Evolutionary conservation across 768 basidiomycete genomes (phyloP).

Genomic region (Mycena olivaceomarginata): DNA sequence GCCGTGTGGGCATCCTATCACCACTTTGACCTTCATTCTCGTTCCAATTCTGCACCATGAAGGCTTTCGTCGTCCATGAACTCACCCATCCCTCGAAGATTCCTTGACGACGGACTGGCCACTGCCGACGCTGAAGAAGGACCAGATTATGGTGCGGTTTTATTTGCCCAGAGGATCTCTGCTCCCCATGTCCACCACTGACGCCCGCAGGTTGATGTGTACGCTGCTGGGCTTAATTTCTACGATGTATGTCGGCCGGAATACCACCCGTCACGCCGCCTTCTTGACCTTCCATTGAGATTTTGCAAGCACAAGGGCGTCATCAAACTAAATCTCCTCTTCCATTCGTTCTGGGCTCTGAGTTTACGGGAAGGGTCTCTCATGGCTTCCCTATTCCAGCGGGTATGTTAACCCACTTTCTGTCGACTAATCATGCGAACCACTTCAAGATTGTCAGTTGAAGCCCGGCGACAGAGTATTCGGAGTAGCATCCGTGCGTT

Average conservation of each 20-base stretch:
- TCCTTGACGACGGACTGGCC: slow-evolving; percentile 70
- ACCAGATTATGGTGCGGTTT: slow-evolving; percentile 70
- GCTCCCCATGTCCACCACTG: too few relatives aligned
- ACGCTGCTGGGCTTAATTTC: slow-evolving; percentile 86
- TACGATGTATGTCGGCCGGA: slow-evolving; percentile 71
- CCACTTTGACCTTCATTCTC: background rate
- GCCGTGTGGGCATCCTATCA: too few relatives aligned
- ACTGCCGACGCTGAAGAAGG: slow-evolving; percentile 70
- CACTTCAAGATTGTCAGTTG: slow-evolving; percentile 73
- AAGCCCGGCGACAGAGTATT: slow-evolving; percentile 93
- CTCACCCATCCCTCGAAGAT: slow-evolving; percentile 83
- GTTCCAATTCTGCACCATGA: slow-evolving; percentile 69
- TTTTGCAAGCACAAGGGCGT: slow-evolving; percentile 81
- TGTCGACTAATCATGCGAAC: slow-evolving; percentile 46
- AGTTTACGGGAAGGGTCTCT: slow-evolving; percentile 90
- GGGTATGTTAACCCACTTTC: background rate
- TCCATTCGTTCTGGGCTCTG: slow-evolving; percentile 90
- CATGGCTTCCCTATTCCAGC: slow-evolving; percentile 83
- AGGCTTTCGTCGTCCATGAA: slow-evolving; percentile 84
- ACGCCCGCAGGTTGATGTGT: slow-evolving; percentile 71
- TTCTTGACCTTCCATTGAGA: slow-evolving; percentile 61
- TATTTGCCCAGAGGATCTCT: too few relatives aligned
- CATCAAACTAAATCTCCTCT: slow-evolving; percentile 78
- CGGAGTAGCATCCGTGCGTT: slow-evolving; percentile 68
- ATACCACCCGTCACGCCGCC: background rate